These are phyloP conservation scores for Fistulinella cinereoalba DNA, from an alignment of 1,284 basidiomycete species.

Conservation along the genomic window DNA sequence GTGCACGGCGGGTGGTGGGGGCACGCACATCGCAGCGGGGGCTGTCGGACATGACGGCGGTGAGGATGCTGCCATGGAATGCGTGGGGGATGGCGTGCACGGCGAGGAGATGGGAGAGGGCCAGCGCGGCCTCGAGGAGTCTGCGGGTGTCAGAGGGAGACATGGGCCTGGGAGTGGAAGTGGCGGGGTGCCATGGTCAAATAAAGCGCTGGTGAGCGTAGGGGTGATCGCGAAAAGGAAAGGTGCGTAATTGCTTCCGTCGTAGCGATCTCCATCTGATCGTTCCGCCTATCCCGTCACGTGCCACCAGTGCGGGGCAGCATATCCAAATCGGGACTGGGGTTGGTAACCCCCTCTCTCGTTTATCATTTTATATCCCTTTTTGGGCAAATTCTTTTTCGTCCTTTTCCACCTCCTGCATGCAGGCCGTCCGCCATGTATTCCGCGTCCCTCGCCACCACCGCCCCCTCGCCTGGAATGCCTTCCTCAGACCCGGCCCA, in stretches of 20 bases:
- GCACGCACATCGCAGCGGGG: constrained; percentile 44
- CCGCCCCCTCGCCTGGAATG: constrained; percentile 29
- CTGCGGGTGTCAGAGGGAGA: constrained; percentile 49
- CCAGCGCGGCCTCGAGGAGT: constrained; percentile 49
- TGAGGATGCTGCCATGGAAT: constrained; percentile 51
- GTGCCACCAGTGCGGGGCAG: constrained; percentile 15
- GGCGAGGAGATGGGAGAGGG: constrained; percentile 45
- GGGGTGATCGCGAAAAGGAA: constrained; percentile 5
- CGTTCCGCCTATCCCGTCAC: constrained; percentile 24
- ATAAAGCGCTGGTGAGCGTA: constrained; percentile 21
- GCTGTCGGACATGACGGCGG: constrained; percentile 47
- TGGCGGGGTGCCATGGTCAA: constrained; percentile 17
- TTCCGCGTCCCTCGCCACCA: constrained; percentile 10
- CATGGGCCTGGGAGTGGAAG: constrained; percentile 7
- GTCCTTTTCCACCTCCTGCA: constrained; percentile 24
- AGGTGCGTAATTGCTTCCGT: constrained; percentile 30
- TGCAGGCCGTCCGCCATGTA: constrained; percentile 30
- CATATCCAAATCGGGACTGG: constrained; percentile 9
- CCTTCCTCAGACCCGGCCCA: constrained; percentile 14
- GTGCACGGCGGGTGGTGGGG: neutral
- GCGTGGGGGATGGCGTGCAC: constrained; percentile 47
- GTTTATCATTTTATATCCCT: constrained; percentile 19
- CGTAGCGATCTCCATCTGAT: constrained; percentile 25
- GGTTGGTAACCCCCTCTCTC: constrained; percentile 16
- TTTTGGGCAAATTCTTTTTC: constrained; percentile 19